Evolutionary conservation across 352 stramenopile species (phyloP).

Genomic region (Phytophthora meadii): DNA sequence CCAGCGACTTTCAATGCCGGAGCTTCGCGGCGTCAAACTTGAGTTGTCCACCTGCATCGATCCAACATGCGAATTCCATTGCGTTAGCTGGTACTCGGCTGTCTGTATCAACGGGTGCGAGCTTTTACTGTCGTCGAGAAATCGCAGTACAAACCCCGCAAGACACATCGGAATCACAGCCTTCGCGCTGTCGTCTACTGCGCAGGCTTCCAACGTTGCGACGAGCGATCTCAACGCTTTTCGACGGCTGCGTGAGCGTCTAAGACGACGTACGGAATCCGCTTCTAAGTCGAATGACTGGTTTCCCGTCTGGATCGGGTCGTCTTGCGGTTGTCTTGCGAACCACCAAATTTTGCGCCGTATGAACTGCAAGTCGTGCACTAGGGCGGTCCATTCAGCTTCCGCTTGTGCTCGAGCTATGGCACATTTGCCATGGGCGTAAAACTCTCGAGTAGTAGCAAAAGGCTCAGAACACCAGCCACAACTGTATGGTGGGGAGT

Average conservation of each 20-base stretch:
- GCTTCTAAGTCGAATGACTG: constrained; percentile 25
- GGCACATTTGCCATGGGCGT: constrained; percentile 32
- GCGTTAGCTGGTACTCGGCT: constrained; percentile 24
- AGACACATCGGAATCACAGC: constrained; percentile 23
- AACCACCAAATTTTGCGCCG: constrained; percentile 11
- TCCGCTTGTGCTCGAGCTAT: constrained; percentile 16
- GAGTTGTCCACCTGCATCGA: constrained; percentile 14
- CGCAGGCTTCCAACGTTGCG: constrained; percentile 23
- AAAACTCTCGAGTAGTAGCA: constrained; percentile 27
- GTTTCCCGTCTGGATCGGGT: constrained; percentile 1
- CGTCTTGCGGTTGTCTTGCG: constrained; percentile 2
- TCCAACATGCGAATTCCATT: constrained; percentile 14
- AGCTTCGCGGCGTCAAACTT: not conserved
- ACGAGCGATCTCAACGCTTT: constrained; percentile 28
- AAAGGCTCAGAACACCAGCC: constrained; percentile 38
- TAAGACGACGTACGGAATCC: constrained; percentile 21
- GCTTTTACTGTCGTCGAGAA: constrained; percentile 16
- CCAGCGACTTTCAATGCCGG: constrained; percentile 11
- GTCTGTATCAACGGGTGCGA: constrained; percentile 25
- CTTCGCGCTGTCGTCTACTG: constrained; percentile 2
- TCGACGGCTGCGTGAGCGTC: constrained; percentile 14
- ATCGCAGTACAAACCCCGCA: constrained; percentile 23
- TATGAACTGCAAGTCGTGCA: constrained; percentile 22
- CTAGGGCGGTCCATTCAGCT: constrained; percentile 26
- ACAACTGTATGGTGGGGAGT: constrained; percentile 37